Conservation (phyloP, 1,139 yeast species). For the Lodderomyces elongisporus region DNA sequence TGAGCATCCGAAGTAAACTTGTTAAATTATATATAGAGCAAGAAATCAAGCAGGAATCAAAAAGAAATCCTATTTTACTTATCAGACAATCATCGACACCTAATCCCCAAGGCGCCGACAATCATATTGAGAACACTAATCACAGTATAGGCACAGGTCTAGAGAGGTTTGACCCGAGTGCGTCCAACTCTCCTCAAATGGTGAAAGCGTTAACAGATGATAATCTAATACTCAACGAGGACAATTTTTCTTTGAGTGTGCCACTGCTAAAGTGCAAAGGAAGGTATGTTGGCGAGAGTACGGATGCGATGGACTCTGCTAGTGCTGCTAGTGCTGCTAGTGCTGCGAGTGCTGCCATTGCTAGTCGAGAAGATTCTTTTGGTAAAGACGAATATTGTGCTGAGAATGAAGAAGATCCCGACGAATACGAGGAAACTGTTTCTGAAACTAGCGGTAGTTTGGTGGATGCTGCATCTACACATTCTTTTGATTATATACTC, state of each 20-base stretch:
- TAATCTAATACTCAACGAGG: conserved; percentile 31
- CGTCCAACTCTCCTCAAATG: conserved; percentile 42
- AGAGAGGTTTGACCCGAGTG: conserved; percentile 32
- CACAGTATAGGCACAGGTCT: conserved; percentile 16
- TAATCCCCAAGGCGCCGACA: no score
- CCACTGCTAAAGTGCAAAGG: background rate
- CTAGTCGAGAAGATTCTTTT: background rate
- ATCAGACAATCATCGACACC: conserved; percentile 36
- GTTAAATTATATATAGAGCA: conserved; percentile 35
- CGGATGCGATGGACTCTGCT: conserved; percentile 12
- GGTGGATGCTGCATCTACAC: background rate
- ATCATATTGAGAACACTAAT: no score
- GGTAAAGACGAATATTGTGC: conserved; percentile 16
- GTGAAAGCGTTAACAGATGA: conserved; percentile 33
- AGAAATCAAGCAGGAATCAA: conserved; percentile 19
- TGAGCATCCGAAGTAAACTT: conserved; percentile 48
- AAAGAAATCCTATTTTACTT: background rate
- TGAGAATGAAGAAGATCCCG: conserved; percentile 16
- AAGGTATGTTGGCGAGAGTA: conserved; percentile 13
- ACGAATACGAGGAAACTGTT: conserved; percentile 3
- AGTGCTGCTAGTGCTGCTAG: conserved; percentile 17
- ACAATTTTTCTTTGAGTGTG: conserved; percentile 25
- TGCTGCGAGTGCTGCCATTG: conserved; percentile 5
- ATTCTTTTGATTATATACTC: conserved; percentile 11
- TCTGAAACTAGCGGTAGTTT: conserved; percentile 2